These are phyloP conservation scores for Fusarium chuoi DNA, from an alignment of 2,329 filamentous ascomycete species.

Conservation along the genomic window DNA sequence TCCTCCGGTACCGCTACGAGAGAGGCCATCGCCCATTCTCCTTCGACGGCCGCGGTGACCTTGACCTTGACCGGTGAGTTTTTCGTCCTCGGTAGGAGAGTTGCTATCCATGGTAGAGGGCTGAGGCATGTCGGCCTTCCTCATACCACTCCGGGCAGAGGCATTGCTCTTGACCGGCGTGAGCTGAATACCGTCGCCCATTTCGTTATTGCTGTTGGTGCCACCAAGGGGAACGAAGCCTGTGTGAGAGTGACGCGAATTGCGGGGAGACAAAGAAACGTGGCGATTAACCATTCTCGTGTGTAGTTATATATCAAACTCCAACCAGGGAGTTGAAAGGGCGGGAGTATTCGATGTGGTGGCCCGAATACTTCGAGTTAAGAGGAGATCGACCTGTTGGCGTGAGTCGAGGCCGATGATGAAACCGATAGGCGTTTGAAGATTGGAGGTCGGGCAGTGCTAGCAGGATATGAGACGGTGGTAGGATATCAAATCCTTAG, in stretches of 20 bases:
- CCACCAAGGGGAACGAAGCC: constrained; percentile 59
- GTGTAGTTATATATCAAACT: constrained; percentile 27
- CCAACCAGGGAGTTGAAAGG: constrained; percentile 37
- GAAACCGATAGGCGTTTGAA: constrained; percentile 38
- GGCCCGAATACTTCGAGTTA: constrained; percentile 21
- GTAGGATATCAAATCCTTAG: constrained; percentile 43
- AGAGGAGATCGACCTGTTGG: constrained; percentile 23
- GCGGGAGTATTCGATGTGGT: constrained; percentile 13
- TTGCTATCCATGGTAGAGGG: constrained; percentile 47
- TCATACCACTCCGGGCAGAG: constrained; percentile 57
- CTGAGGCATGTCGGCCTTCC: constrained; percentile 55
- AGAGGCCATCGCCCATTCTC: constrained; percentile 55
- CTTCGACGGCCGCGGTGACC: constrained; percentile 60
- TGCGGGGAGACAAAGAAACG: constrained; percentile 50
- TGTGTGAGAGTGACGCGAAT: constrained; percentile 50
- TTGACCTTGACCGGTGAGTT: constrained; percentile 49
- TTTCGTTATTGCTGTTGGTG: constrained; percentile 45
- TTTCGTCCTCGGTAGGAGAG: constrained; percentile 55
- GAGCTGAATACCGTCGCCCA: constrained; percentile 63
- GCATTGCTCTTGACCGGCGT: constrained; percentile 65
- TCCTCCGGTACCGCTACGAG: constrained; percentile 62
- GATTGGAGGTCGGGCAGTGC: constrained; percentile 14
- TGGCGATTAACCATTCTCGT: constrained; percentile 44
- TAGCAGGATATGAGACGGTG: constrained; percentile 29
- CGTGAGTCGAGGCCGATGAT: constrained; percentile 13